phyloP scores from a whole-genome alignment of 257 asterid genomes.

The Coffea canephora region DNA sequence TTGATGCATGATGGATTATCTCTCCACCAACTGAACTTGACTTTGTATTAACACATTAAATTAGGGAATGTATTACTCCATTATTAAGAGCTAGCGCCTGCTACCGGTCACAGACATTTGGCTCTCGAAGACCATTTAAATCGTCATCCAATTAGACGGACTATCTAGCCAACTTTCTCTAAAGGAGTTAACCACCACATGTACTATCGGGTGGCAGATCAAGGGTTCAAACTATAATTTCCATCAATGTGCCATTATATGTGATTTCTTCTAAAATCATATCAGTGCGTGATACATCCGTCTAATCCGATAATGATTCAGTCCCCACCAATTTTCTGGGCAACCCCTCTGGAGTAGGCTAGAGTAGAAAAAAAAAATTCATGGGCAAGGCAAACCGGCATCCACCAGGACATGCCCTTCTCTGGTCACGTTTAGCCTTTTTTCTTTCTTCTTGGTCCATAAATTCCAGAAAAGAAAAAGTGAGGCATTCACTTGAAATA shows the following conservation, averaged over 20 bases:
- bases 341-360: too few relatives aligned
- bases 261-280: too few relatives aligned
- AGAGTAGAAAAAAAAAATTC: background rate
- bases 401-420: background rate
- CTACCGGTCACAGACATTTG: background rate
- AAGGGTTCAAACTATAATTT: too few relatives aligned
- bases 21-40: background rate
- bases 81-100: background rate
- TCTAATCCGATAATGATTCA: too few relatives aligned
- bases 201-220: too few relatives aligned
- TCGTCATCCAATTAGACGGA: too few relatives aligned
- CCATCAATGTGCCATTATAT: too few relatives aligned
- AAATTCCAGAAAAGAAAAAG: conserved; percentile 21
- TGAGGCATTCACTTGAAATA: conserved; percentile 3
- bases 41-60: conserved; percentile 1
- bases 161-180: background rate
- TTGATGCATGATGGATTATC: background rate
- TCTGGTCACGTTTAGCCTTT: background rate
- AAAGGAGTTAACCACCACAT: too few relatives aligned
- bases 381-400: background rate
- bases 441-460: background rate
- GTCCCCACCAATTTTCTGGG: too few relatives aligned
- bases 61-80: background rate
- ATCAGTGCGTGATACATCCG: too few relatives aligned
- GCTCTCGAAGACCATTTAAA: background rate